Evolutionary conservation across 129 eudicot genomes (phyloP).

Genomic region (Artemisia annua): DNA sequence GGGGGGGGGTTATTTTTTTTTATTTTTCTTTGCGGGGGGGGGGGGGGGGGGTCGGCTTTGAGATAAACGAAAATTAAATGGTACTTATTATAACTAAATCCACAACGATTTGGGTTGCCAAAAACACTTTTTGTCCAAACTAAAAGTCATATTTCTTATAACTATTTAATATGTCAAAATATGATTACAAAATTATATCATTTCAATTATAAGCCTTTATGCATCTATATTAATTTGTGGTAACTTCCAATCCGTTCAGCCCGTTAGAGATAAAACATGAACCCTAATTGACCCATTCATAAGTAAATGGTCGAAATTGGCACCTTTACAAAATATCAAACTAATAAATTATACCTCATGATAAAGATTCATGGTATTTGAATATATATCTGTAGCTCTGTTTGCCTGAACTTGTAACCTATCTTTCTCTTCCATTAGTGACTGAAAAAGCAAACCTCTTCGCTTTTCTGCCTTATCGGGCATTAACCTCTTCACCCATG

Average conservation of each 20-base stretch:
- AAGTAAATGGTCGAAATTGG: background rate
- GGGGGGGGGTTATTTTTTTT: too few relatives aligned
- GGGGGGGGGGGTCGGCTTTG: too few relatives aligned
- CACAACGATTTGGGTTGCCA: background rate
- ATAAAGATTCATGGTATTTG: slow-evolving; percentile 63
- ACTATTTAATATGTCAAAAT: too few relatives aligned
- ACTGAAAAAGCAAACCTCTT: slow-evolving; percentile 67
- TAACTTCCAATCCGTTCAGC: background rate
- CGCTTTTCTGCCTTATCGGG: slow-evolving; percentile 82
- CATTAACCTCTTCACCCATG: slow-evolving; percentile 71
- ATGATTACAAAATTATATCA: background rate
- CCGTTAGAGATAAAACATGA: background rate
- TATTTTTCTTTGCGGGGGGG: too few relatives aligned
- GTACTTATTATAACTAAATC: too few relatives aligned
- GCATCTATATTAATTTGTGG: background rate
- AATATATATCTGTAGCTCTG: slow-evolving; percentile 60
- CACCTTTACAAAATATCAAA: slow-evolving; percentile 8
- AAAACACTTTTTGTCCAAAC: background rate
- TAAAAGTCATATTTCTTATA: too few relatives aligned
- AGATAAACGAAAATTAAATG: too few relatives aligned
- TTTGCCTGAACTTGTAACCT: slow-evolving; percentile 61
- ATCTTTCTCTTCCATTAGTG: slow-evolving; percentile 72
- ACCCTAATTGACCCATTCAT: slow-evolving; percentile 2
- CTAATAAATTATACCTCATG: slow-evolving; percentile 61
- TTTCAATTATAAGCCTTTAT: background rate